Percentiles rank a stretch among this genome's conserved stretches.
Conservation (phyloP, 371 early-diverging fungal genomes). For the Scutellospora calospora region DNA sequence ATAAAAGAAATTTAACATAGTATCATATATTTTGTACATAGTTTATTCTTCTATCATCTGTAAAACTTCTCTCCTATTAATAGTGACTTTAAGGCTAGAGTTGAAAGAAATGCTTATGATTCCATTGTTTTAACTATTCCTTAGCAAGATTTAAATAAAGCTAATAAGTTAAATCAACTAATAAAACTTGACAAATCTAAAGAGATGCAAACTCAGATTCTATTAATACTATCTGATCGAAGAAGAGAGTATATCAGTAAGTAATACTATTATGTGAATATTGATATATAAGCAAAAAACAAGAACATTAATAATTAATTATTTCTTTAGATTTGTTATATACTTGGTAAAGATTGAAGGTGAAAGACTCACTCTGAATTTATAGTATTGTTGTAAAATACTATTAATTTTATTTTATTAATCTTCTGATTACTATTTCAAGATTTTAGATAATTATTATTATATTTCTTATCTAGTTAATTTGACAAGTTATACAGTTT, state of each 20-base stretch:
- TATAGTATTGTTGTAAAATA: too few species aligned
- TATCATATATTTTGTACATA: slow-evolving; percentile 29
- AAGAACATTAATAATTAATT: neutral
- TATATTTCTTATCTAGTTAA: too few species aligned
- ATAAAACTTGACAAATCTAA: neutral
- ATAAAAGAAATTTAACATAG: slow-evolving; percentile 14
- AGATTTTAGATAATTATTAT: too few species aligned
- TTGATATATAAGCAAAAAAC: neutral
- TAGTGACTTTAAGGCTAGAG: neutral
- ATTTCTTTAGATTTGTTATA: neutral
- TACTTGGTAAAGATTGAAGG: slow-evolving; percentile 7
- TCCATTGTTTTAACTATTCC: neutral
- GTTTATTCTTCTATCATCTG: slow-evolving; percentile 30
- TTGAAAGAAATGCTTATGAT: slow-evolving; percentile 2
- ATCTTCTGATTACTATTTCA: too few species aligned
- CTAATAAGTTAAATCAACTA: too few species aligned
- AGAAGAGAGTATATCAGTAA: slow-evolving; percentile 10
- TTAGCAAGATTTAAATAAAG: neutral
- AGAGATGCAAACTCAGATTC: neutral
- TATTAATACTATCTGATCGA: neutral
- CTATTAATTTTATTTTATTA: too few species aligned
- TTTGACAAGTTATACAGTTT: too few species aligned
- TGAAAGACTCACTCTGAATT: too few species aligned
- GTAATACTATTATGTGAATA: neutral
- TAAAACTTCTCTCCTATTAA: neutral